A percentile compares a stretch with the other conserved stretches of the same genome.
Evolutionary conservation across 192 early-diverging fungal genomes (phyloP).

Genomic region (Umbelopsis vinacea): DNA sequence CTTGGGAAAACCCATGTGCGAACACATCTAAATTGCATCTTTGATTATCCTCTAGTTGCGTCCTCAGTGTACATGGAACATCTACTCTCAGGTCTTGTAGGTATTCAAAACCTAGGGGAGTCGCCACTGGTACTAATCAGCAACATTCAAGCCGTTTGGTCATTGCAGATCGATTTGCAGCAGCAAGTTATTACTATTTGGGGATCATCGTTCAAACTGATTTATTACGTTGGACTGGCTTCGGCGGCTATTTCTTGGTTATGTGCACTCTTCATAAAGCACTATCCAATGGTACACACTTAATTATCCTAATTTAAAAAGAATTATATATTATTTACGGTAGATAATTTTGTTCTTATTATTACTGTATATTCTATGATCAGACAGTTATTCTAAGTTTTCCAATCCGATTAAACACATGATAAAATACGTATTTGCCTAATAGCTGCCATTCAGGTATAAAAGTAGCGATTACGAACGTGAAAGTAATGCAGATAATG

Average conservation of each 20-base stretch:
- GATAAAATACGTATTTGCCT: no score
- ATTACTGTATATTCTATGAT: no score
- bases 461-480: no score
- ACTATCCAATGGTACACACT: not conserved
- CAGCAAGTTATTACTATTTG: not conserved
- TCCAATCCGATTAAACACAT: no score
- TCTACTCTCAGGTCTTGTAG: not conserved
- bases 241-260: not conserved
- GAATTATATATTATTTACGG: no score
- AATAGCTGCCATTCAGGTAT: no score
- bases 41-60: not conserved
- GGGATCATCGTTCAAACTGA: constrained; percentile 1
- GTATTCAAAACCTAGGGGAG: not conserved
- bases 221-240: not conserved
- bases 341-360: no score
- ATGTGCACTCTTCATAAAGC: constrained; percentile 4
- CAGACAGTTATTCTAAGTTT: no score
- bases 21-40: not conserved
- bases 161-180: not conserved
- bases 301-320: not conserved
- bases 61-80: constrained; percentile 6
- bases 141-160: constrained; percentile 4
- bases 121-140: not conserved
- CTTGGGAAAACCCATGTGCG: not conserved
- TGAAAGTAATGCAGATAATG: no score